Percentiles rank a stretch among this genome's conserved stretches.
Conservation (phyloP, 2,329 filamentous ascomycete species). For the Fusarium marasasianum region DNA sequence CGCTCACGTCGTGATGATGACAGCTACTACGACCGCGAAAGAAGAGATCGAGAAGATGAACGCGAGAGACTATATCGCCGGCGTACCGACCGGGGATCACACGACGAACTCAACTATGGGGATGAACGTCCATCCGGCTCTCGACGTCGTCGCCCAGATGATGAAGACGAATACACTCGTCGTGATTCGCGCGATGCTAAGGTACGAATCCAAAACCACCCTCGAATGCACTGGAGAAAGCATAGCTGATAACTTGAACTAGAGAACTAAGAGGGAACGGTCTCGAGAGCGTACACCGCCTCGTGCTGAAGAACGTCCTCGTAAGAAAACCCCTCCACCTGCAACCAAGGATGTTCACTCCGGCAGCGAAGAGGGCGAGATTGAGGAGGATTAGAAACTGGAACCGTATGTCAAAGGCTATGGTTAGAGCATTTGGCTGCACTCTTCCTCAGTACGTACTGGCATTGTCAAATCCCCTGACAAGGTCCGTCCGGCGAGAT, state of each 20-base stretch:
- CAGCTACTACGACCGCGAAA: conserved; percentile 83
- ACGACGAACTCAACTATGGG: conserved; percentile 92
- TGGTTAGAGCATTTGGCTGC: conserved; percentile 14
- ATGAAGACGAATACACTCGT: conserved; percentile 75
- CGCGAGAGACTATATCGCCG: conserved; percentile 88
- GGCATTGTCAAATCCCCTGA: conserved; percentile 39
- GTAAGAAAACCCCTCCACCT: conserved; percentile 64
- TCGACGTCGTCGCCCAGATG: conserved; percentile 81
- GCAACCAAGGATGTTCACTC: conserved; percentile 63
- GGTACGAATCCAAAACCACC: conserved; percentile 52
- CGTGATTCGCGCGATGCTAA: conserved; percentile 75
- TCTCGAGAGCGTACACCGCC: conserved; percentile 69
- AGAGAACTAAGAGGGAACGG: conserved; percentile 68
- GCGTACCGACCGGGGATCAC: conserved; percentile 76
- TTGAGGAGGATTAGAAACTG: conserved; percentile 76
- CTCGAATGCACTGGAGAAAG: background rate
- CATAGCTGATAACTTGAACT: conserved; percentile 43
- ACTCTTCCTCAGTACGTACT: conserved; percentile 41
- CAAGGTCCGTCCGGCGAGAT: conserved; percentile 41
- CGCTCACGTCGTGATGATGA: conserved; percentile 69
- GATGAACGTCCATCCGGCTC: conserved; percentile 73
- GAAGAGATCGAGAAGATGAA: conserved; percentile 88
- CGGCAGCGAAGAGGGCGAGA: conserved; percentile 97
- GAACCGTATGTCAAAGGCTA: conserved; percentile 1
- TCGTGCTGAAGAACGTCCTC: conserved; percentile 61